A percentile compares a stretch with the other conserved stretches of the same genome.
phyloP scores from a whole-genome alignment of 305 asterid species.

The Fraxinus albicans region DNA sequence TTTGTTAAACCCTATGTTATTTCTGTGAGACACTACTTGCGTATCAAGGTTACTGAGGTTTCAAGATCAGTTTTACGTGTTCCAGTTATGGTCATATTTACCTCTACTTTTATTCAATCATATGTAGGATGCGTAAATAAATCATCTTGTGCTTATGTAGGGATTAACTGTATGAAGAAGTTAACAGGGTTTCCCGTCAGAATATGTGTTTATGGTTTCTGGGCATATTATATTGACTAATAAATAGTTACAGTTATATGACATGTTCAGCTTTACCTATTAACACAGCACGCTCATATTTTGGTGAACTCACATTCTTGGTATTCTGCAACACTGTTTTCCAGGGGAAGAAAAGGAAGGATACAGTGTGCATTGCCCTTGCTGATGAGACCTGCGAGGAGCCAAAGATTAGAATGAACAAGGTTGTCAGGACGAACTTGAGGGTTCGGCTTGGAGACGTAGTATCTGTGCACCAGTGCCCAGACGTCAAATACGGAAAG shows the following conservation, averaged over 20 bases:
- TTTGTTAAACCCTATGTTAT: not conserved
- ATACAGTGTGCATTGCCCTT: constrained; percentile 44
- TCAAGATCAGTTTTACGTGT: not conserved
- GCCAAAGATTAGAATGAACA: constrained; percentile 52
- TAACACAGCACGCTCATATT: not conserved
- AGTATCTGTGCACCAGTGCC: constrained; percentile 55
- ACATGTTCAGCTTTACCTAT: not conserved
- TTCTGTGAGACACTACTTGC: not conserved
- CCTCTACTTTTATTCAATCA: not conserved
- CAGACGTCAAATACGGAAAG: constrained; percentile 46
- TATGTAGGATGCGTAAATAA: not conserved
- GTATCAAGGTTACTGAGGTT: not conserved
- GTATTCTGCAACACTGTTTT: constrained; percentile 1
- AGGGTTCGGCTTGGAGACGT: constrained; percentile 47
- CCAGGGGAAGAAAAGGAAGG: constrained; percentile 55
- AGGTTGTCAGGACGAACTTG: constrained; percentile 45
- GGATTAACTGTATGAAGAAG: not conserved
- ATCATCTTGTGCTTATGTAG: not conserved
- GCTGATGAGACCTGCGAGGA: constrained; percentile 50
- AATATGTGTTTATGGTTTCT: not conserved
- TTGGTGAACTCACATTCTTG: constrained; percentile 9
- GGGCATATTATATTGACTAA: not conserved
- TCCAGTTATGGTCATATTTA: not conserved
- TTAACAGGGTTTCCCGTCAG: not conserved
- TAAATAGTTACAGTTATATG: not conserved